These are phyloP conservation scores for Rutstroemia sp. DNA, from an alignment of 2,329 filamentous ascomycete genomes.

Conservation along the genomic window DNA sequence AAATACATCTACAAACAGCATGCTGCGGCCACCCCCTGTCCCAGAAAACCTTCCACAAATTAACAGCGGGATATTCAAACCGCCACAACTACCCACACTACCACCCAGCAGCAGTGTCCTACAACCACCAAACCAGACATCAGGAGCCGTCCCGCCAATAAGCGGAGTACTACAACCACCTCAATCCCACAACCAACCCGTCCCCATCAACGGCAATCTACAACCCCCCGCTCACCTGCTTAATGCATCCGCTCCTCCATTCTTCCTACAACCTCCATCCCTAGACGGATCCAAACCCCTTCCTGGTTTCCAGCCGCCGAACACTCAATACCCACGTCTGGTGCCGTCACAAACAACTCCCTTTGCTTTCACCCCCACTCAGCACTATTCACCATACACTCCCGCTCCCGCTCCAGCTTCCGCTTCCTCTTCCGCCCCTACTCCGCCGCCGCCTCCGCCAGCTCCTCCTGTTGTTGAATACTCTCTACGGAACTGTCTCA, in stretches of 20 bases:
- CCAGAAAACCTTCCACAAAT: conserved; percentile 14
- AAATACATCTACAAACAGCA: background rate
- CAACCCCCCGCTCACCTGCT: background rate
- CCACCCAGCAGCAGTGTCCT: background rate
- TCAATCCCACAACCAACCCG: conserved; percentile 6
- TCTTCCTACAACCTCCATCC: conserved; percentile 15
- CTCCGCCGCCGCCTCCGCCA: conserved; percentile 10
- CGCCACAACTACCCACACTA: conserved; percentile 2
- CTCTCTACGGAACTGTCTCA: conserved; percentile 49
- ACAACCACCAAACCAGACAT: conserved; percentile 8
- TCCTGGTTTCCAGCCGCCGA: conserved; percentile 27
- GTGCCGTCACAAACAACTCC: conserved; percentile 16
- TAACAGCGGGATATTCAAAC: conserved; percentile 7
- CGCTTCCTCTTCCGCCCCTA: background rate
- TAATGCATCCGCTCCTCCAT: conserved; percentile 8
- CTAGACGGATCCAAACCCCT: conserved; percentile 26
- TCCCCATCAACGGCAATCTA: conserved; percentile 1
- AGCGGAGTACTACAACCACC: conserved; percentile 6
- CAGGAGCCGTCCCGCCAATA: conserved; percentile 9
- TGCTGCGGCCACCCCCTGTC: conserved; percentile 5
- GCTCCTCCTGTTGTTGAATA: conserved; percentile 35
- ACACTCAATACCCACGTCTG: conserved; percentile 26
- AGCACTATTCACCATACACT: conserved; percentile 12
- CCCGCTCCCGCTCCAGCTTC: conserved; percentile 12
- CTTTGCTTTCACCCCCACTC: conserved; percentile 13